A percentile compares a stretch with the other conserved stretches of the same genome.
phyloP scores from a whole-genome alignment of 441 rosid genomes.

The Rhodomyrtus psidioides region DNA sequence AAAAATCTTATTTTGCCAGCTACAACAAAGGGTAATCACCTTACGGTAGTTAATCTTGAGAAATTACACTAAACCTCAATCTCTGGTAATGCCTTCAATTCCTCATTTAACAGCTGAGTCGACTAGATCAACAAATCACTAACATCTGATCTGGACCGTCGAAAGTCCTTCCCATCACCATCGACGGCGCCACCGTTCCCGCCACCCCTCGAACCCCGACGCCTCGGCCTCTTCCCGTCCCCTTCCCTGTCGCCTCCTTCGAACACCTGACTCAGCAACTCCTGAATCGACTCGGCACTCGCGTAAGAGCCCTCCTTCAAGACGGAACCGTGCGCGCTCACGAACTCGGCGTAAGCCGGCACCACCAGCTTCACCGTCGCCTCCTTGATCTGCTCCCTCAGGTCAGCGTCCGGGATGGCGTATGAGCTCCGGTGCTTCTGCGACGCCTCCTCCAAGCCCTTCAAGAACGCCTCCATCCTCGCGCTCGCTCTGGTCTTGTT shows the following conservation, averaged over 20 bases:
- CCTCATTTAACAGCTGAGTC: neutral
- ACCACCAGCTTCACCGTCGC: slow-evolving; percentile 34
- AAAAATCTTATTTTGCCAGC: neutral
- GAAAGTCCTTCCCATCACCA: slow-evolving; percentile 9
- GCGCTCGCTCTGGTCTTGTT: neutral
- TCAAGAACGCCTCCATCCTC: slow-evolving; percentile 30
- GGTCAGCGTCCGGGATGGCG: slow-evolving; percentile 36
- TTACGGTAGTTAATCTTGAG: too few relatives aligned
- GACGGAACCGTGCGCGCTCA: slow-evolving; percentile 6
- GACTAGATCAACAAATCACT: slow-evolving; percentile 3
- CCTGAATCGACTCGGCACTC: slow-evolving; percentile 23
- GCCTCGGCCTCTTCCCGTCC: slow-evolving; percentile 18
- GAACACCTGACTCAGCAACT: slow-evolving; percentile 21
- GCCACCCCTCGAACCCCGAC: slow-evolving; percentile 18
- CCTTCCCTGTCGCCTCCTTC: slow-evolving; percentile 4
- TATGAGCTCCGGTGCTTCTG: slow-evolving; percentile 25
- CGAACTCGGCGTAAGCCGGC: slow-evolving; percentile 30
- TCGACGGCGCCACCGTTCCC: slow-evolving; percentile 10
- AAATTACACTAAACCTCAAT: too few relatives aligned
- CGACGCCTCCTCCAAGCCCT: slow-evolving; percentile 30
- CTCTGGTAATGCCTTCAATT: neutral
- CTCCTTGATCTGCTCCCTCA: slow-evolving; percentile 46
- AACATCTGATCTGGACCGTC: slow-evolving; percentile 13
- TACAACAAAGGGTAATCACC: neutral
- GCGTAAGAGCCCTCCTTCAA: slow-evolving; percentile 11